Conservation (phyloP, 345 rosid genomes). For the Lenwebbia sp. region DNA sequence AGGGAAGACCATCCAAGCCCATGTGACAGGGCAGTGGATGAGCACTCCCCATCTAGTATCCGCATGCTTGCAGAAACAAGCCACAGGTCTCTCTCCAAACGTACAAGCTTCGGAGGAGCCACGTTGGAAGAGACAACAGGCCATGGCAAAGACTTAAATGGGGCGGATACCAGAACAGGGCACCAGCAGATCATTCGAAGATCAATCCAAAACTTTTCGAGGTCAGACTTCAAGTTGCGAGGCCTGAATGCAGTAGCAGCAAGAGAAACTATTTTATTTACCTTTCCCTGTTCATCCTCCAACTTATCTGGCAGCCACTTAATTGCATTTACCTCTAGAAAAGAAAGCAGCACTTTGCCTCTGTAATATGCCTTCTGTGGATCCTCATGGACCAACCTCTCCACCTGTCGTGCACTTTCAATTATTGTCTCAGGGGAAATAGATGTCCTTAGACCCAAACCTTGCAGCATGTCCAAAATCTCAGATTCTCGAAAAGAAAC, state of each 20-base stretch:
- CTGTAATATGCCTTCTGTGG: constrained; percentile 58
- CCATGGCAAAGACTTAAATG: constrained; percentile 83
- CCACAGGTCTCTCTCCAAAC: constrained; percentile 75
- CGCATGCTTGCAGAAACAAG: constrained; percentile 95
- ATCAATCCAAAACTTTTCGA: constrained; percentile 84
- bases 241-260: constrained; percentile 86
- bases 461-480: constrained; percentile 72
- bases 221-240: constrained; percentile 57
- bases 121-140: constrained; percentile 68
- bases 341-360: constrained; percentile 80
- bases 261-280: constrained; percentile 65
- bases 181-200: constrained; percentile 90
- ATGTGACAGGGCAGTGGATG: constrained; percentile 81
- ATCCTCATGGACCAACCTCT: constrained; percentile 53
- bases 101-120: constrained; percentile 95
- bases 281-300: constrained; percentile 52
- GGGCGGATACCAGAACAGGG: constrained; percentile 82
- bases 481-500: constrained; percentile 54
- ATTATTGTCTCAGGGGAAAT: constrained; percentile 72
- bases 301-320: constrained; percentile 74
- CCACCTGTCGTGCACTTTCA: constrained; percentile 79
- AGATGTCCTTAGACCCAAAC: constrained; percentile 78
- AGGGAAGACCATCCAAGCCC: constrained; percentile 86
- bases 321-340: constrained; percentile 80
- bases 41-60: constrained; percentile 89